phyloP scores from a whole-genome alignment of 2,329 filamentous ascomycete species.

The Pseudogymnoascus sp. region DNA sequence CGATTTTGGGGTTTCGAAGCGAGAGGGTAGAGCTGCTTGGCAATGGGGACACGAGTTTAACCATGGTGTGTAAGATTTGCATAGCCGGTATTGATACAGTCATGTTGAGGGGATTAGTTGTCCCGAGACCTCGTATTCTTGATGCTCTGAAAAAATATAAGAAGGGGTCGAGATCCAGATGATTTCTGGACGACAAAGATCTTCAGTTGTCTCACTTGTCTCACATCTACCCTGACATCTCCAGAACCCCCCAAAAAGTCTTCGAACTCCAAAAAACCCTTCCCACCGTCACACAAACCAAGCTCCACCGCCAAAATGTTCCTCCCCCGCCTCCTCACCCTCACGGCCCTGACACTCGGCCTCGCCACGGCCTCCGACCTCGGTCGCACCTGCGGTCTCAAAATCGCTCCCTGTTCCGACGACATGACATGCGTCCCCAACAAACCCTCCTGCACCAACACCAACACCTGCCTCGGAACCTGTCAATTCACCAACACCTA shows the following conservation, averaged over 20 bases:
- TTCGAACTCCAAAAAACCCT: neutral
- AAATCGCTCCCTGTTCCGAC: conserved; percentile 42
- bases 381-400: conserved; percentile 25
- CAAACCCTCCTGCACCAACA: conserved; percentile 30
- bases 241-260: neutral
- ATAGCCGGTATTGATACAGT: neutral
- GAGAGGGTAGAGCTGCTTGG: neutral
- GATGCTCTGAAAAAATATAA: neutral
- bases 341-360: neutral
- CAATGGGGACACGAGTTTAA: neutral
- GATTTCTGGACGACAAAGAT: neutral
- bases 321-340: neutral
- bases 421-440: conserved; percentile 44
- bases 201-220: neutral
- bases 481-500: neutral
- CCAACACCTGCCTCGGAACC: neutral
- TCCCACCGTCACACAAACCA: too few relatives aligned
- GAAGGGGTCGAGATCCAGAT: neutral
- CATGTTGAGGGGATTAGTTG: neutral
- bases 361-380: neutral
- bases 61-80: neutral
- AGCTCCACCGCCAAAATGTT: neutral
- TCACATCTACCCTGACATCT: neutral
- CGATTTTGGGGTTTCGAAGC: neutral
- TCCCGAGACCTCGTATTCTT: neutral